Evolutionary conservation across 2,329 filamentous ascomycete species (phyloP).

Genomic region (Cytospora leucostoma): DNA sequence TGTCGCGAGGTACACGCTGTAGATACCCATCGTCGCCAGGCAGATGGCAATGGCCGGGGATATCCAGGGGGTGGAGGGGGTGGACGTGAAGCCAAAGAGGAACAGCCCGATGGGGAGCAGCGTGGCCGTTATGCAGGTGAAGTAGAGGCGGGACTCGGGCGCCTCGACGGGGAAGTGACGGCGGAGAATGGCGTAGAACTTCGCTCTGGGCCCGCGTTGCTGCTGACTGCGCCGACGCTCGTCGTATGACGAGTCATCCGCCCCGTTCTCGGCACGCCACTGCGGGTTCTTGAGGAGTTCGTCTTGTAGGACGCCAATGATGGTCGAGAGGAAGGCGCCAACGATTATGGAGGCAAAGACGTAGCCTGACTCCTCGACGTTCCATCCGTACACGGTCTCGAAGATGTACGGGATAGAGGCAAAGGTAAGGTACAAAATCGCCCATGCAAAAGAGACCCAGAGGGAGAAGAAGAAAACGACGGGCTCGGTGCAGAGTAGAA

Average conservation of each 20-base stretch:
- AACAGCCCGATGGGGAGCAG: slow-evolving; percentile 80
- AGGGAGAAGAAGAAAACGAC: slow-evolving; percentile 85
- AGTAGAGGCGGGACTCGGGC: slow-evolving; percentile 81
- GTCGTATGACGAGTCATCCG: background rate
- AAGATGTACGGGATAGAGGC: slow-evolving; percentile 80
- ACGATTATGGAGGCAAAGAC: slow-evolving; percentile 74
- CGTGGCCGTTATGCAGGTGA: slow-evolving; percentile 73
- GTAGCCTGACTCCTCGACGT: slow-evolving; percentile 65
- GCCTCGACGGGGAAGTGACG: slow-evolving; percentile 51
- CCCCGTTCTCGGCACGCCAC: slow-evolving; percentile 40
- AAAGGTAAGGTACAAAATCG: slow-evolving; percentile 83
- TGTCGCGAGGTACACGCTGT: slow-evolving; percentile 80
- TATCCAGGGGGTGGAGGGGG: slow-evolving; percentile 67
- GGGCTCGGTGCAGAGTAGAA: slow-evolving; percentile 72
- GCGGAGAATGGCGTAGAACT: slow-evolving; percentile 49
- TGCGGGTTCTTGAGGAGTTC: slow-evolving; percentile 54
- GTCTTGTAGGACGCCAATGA: slow-evolving; percentile 73
- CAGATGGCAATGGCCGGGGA: slow-evolving; percentile 69
- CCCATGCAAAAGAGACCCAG: slow-evolving; percentile 91
- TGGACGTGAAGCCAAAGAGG: slow-evolving; percentile 75
- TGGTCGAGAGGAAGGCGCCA: slow-evolving; percentile 65
- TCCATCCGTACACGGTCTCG: slow-evolving; percentile 65
- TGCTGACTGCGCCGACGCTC: slow-evolving; percentile 30
- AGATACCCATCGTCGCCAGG: slow-evolving; percentile 82
- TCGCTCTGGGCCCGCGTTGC: slow-evolving; percentile 30